These are phyloP conservation scores for Emmonsiellopsis sp. DNA, from an alignment of 2,329 filamentous ascomycete species.

Conservation along the genomic window DNA sequence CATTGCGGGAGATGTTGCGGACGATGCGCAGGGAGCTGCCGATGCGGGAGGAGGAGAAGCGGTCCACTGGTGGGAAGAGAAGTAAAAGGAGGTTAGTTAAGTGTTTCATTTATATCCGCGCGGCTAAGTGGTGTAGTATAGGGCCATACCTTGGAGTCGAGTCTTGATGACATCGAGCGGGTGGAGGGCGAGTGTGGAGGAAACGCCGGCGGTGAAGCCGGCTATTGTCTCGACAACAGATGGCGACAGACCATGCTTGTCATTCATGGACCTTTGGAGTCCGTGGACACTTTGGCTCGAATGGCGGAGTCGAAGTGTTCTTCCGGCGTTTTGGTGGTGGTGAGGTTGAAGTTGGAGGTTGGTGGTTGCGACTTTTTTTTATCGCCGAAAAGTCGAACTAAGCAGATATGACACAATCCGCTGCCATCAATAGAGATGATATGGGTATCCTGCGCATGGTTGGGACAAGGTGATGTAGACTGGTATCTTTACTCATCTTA, in stretches of 20 bases:
- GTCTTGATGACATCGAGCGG: constrained; percentile 96
- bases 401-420: no score
- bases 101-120: constrained; percentile 18
- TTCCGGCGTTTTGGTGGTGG: background rate
- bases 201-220: constrained; percentile 78
- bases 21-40: constrained; percentile 48
- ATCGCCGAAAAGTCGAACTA: no score
- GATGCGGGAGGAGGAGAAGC: constrained; percentile 35
- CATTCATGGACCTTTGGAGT: constrained; percentile 30
- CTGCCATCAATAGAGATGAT: no score
- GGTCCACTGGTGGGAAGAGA: constrained; percentile 43
- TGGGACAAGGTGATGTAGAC: no score
- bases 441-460: no score
- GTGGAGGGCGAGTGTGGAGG: constrained; percentile 79
- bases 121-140: background rate
- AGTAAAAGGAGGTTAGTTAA: background rate
- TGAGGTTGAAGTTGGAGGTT: background rate
- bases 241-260: constrained; percentile 55
- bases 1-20: constrained; percentile 43
- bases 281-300: background rate
- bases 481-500: no score
- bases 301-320: background rate
- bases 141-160: constrained; percentile 67
- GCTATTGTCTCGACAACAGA: constrained; percentile 79
- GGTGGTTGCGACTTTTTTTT: background rate